Evolutionary conservation across 164 flowering plant species (phyloP).

Genomic region (Vitis rupestris): DNA sequence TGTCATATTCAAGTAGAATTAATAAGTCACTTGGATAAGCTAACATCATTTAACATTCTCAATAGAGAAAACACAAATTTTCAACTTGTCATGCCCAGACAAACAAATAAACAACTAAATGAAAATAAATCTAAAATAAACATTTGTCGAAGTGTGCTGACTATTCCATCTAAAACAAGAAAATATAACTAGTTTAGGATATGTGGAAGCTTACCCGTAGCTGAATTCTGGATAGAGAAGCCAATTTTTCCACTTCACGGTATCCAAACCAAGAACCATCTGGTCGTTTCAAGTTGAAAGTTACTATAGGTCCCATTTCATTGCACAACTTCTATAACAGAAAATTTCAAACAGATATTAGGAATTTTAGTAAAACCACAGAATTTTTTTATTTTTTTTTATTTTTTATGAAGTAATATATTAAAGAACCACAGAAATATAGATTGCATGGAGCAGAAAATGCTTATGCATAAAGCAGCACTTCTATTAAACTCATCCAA

Average conservation of each 20-base stretch:
- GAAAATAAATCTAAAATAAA: constrained; percentile 2
- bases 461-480: neutral
- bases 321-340: constrained; percentile 30
- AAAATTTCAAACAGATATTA: constrained; percentile 6
- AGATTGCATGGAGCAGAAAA: neutral
- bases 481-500: neutral
- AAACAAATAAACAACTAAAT: too few species aligned
- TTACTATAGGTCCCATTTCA: constrained; percentile 60
- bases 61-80: too few species aligned
- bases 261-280: constrained; percentile 95
- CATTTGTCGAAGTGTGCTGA: too few species aligned
- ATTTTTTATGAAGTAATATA: neutral
- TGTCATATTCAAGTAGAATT: too few species aligned
- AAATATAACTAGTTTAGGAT: neutral
- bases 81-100: too few species aligned
- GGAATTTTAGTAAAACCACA: neutral
- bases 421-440: neutral
- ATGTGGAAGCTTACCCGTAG: constrained; percentile 61
- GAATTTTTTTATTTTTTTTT: neutral
- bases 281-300: constrained; percentile 83
- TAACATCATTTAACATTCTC: too few species aligned
- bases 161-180: neutral
- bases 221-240: constrained; percentile 86
- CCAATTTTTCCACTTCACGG: constrained; percentile 94
- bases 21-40: too few species aligned